Evolutionary conservation across 2,329 filamentous ascomycete species (phyloP).

Genomic region (Drechslerella dactyloides): DNA sequence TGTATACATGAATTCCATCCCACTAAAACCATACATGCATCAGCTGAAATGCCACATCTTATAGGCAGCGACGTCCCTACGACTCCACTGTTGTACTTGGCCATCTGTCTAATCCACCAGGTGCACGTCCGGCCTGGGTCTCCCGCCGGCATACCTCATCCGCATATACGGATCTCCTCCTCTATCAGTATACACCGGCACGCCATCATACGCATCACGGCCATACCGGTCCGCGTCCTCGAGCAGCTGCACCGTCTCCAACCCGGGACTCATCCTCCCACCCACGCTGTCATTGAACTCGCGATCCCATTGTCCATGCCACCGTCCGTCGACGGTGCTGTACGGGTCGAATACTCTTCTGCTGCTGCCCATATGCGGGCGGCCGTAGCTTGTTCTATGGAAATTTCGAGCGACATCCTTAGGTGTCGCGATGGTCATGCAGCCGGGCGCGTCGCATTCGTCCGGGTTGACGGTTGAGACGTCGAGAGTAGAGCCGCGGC

Average conservation of each 20-base stretch:
- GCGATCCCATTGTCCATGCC: not conserved
- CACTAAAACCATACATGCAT: not conserved
- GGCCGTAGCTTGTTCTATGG: slow-evolving; percentile 12
- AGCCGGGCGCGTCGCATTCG: slow-evolving; percentile 23
- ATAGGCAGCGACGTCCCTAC: too few relatives aligned
- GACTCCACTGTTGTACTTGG: too few relatives aligned
- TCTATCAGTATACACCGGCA: too few relatives aligned
- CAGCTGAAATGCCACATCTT: too few relatives aligned
- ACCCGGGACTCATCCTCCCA: not conserved
- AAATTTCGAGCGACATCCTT: slow-evolving; percentile 13
- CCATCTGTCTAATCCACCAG: slow-evolving; percentile 22
- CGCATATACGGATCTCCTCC: slow-evolving; percentile 4
- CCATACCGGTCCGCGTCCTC: slow-evolving; percentile 19
- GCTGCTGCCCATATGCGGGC: slow-evolving; percentile 5
- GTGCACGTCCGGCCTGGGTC: slow-evolving; percentile 5
- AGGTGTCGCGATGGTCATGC: slow-evolving; percentile 30
- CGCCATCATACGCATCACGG: too few relatives aligned
- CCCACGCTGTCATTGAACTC: not conserved
- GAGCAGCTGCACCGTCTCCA: slow-evolving; percentile 5
- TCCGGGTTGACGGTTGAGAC: slow-evolving; percentile 20
- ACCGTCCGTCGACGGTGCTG: not conserved
- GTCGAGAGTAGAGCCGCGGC: not conserved
- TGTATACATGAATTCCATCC: too few relatives aligned
- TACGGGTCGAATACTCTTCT: not conserved
- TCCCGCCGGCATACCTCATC: slow-evolving; percentile 11